Percentiles rank a stretch among this genome's conserved stretches.
Evolutionary conservation across 768 basidiomycete genomes (phyloP).

Genomic region (Coprinellus micaceus): DNA sequence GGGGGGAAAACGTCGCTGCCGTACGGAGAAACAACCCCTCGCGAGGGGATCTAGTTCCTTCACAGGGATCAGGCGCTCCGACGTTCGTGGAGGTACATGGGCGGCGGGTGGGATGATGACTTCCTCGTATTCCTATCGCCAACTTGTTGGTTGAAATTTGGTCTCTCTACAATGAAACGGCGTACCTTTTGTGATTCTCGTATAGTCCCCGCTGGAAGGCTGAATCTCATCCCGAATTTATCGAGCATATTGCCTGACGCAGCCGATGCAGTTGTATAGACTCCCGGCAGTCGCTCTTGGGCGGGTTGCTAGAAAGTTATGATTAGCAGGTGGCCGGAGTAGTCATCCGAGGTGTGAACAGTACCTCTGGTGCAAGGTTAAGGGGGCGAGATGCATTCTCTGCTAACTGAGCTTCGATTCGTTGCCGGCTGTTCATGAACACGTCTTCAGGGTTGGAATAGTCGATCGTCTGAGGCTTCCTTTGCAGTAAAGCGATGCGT

Average conservation of each 20-base stretch:
- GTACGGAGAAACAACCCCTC: conserved; percentile 79
- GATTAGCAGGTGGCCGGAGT: background rate
- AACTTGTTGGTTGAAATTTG: background rate
- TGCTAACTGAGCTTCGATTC: conserved; percentile 29
- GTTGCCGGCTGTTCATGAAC: background rate
- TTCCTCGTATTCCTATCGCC: conserved; percentile 75
- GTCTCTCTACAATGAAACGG: background rate
- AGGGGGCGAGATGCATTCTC: conserved; percentile 41
- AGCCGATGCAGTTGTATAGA: conserved; percentile 61
- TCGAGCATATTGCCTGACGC: conserved; percentile 63
- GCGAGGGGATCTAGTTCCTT: conserved; percentile 73
- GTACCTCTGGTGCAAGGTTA: background rate
- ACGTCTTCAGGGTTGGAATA: background rate
- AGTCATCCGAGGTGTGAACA: conserved; percentile 24
- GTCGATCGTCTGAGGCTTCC: background rate
- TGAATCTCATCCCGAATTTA: conserved; percentile 70
- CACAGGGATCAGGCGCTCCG: conserved; percentile 71
- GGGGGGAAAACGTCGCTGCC: conserved; percentile 13
- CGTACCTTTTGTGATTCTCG: conserved; percentile 64
- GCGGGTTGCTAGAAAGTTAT: conserved; percentile 38
- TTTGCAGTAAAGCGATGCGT: background rate
- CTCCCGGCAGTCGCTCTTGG: conserved; percentile 75
- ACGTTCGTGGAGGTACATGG: conserved; percentile 64
- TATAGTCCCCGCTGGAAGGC: conserved; percentile 80
- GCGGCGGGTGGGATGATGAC: conserved; percentile 84